Base-by-base conservation (phyloP, 129 eudicot genomes). In the Heracleum sosnowskyi region DNA sequence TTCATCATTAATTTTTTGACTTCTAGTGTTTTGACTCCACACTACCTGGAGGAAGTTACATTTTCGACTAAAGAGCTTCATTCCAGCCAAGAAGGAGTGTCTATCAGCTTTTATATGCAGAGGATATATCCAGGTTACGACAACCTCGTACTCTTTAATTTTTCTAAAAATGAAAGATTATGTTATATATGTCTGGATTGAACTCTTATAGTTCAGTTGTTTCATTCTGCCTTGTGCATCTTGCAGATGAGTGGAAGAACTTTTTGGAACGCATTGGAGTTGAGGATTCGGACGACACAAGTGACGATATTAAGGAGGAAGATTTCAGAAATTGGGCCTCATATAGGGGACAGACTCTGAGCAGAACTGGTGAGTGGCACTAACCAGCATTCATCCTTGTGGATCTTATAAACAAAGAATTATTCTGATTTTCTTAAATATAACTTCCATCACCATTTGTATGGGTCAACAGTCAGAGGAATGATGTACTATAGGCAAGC, bases 401-500 rank as follows among this genome's bases (percentile, higher is more conserved):
- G 55, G 36, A 29, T 31, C 49, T 22, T 4, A 51, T 72, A 74
- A 64, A 34, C 63, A 72, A 40, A 28, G 4, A 40, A 26, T 28
- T 63, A 18, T 63, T 31, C 4, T 24, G 20, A 44, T 39, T n/a
- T 44, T 24, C 64, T 41, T 39, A 34, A 44, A 80, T 49, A 5
- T 74, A 46, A 42, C 35, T 80, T 81, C 75, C 40, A 74, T 77
- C 76, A 75, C 11, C 15, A 45, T 79, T 60, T 45, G 2, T 78
- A 9, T 81, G 77, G 49, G 79, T 47, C 11, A 41, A 84, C 87
- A 95, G 99, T 95, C 20, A 86, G 99, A 36, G 99, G 99, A 79
- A 95, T 95, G 99, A 95, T 95, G 99, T 95, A 95, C 78, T 95
- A 90, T 84, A 87, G 92, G 69, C 88, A 95, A 79, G 97, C 99